Percentiles rank a stretch among this genome's conserved stretches.
Conservation (phyloP, 2,329 filamentous ascomycete species). For the Amauroascus niger region DNA sequence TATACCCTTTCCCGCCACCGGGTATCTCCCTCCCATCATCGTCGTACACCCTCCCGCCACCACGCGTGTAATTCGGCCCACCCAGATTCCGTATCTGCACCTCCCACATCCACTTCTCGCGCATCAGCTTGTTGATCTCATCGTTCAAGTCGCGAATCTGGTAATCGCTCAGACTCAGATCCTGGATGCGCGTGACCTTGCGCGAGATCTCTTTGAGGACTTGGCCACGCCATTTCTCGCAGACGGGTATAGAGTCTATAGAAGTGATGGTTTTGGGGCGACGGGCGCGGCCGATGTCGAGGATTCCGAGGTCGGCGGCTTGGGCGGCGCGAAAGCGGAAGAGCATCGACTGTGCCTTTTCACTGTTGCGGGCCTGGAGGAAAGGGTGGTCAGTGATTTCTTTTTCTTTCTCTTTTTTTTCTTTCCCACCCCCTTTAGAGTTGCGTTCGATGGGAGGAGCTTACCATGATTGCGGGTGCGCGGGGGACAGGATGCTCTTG, state of each 20-base stretch:
- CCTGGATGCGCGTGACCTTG: conserved; percentile 94
- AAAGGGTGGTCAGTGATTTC: background rate
- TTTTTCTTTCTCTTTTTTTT: too few relatives aligned
- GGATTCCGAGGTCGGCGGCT: conserved; percentile 89
- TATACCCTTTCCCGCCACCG: conserved; percentile 74
- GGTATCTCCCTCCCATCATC: conserved; percentile 62
- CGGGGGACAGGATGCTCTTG: too few relatives aligned
- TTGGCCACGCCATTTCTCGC: conserved; percentile 97
- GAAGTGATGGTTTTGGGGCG: conserved; percentile 86
- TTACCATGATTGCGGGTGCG: conserved; percentile 11
- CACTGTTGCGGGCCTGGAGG: conserved; percentile 80
- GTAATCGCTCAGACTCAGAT: conserved; percentile 81
- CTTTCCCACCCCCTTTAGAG: too few relatives aligned
- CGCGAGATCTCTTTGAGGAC: conserved; percentile 94
- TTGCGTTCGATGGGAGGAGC: too few relatives aligned
- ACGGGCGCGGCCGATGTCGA: conserved; percentile 80
- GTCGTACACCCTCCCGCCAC: conserved; percentile 59
- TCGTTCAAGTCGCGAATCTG: conserved; percentile 97
- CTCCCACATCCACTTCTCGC: conserved; percentile 99
- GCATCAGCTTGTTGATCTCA: conserved; percentile 98
- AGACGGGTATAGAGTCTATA: conserved; percentile 70
- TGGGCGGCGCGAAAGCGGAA: conserved; percentile 98
- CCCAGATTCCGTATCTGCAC: conserved; percentile 88
- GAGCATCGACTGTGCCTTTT: conserved; percentile 99
- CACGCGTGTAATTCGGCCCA: conserved; percentile 94